Evolutionary conservation across 129 eudicot species (phyloP), one percentile per base, ranked within the genome.

Genomic region (Mikania micrantha): DNA sequence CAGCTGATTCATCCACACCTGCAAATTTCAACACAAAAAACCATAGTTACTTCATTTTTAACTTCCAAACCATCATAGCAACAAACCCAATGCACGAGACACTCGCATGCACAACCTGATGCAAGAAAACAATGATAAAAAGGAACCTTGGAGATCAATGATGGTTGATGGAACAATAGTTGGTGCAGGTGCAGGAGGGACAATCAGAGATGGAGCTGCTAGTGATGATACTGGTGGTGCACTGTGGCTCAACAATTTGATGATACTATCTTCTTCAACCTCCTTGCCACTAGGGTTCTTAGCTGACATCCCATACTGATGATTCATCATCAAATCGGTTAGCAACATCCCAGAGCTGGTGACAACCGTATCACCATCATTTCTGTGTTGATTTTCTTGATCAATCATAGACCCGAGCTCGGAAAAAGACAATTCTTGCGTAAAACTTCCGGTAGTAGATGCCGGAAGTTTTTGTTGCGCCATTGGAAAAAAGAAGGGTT

Each of bases 281-380:
- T 59, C 78, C 56, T 83, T 79, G 49, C 48, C 21, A 32, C 28
- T 61, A 45, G 64, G 22, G 48, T 48, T 35, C 77, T 65, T 78
- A 57, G 28, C 19, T 9, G 69, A 28, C 50, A 56, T 72, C 32
- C 65, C 79, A 54, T 72, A 73, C 40, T 77, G 73, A 64, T 70
- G 82, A 75, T 69, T 77, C 84, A 83, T 69, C 85, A 82, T 70
- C 74, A 88, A 78, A 11, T 91, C 96, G 13, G 85, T 79, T 25
- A 88, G 79, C 35, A 84, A 59, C 36, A 82, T 50, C 47, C 66
- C 76, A 5, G 85, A 58, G 39, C 77, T 70, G 60, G 73, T 74
- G 42, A 80, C 93, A 63, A 66, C 78, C 21, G 44, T 73, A 67
- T 74, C 82, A 45, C 64, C 80, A 59, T 66, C 74, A 42, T 48